Evolutionary conservation across 441 rosid species (phyloP), one percentile per base, ranked within the genome.

Genomic region (Populus hybrid): DNA sequence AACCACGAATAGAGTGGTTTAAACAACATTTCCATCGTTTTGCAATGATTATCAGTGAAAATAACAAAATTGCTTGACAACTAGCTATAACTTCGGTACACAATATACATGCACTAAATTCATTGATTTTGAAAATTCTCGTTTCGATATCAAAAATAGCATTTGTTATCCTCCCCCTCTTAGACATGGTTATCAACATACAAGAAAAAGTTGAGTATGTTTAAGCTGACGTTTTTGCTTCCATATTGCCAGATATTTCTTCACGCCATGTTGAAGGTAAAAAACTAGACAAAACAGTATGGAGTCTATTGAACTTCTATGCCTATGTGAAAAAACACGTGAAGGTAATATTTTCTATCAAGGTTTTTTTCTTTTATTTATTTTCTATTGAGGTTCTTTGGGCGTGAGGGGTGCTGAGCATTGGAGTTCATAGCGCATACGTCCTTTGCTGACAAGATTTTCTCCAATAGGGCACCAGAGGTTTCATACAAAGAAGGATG

Each of bases 401-500:
- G 57, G 19, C 16, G 34, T 32, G 59, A 66, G 72, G 72, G 12
- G 30, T 16, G 23, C 16, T 28, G 23, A 74, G 70, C 28, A 30
- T 6, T 34, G 24, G 70, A 53, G 46, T 70, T 71, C 18, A 74
- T 30, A 53, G 70, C 11, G 65, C 75, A 79, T 36, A 18, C 69
- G 67, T 46, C 57, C 57, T 46, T 6, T 53, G 63, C 82, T 87
- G 69, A 78, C 74, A 57, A 70, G 75, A 46, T 30, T 70, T 74
- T 71, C 67, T 67, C n/a, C 24, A 72, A 80, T 69, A 93, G 98
- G 87, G 97, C 84, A 90, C 93, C 59, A 89, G 87, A 85, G 97
- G 96, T 24, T 90, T 88, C 84, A 85, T 91, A 78, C 97, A 93
- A 79, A 89, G 98, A 82, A 86, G 90, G 84, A 90, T 93, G 93